phyloP scores from a whole-genome alignment of 306 rosid genomes.

The Ormosia semicastrata region DNA sequence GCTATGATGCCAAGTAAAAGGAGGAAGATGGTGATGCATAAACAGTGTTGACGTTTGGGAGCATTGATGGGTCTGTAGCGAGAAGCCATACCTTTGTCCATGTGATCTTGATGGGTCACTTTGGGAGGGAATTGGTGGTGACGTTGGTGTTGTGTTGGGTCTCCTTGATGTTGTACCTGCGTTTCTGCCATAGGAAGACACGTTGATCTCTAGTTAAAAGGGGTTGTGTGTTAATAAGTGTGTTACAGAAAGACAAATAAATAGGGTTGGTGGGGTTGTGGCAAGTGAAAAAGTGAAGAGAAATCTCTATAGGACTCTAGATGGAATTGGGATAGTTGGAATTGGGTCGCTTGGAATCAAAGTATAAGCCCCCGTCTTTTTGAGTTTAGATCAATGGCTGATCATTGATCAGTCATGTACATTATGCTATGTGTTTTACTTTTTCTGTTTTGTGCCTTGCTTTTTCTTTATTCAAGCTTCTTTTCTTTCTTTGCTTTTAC shows the following conservation, averaged over 20 bases:
- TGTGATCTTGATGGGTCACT: not conserved
- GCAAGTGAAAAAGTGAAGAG: constrained; percentile 26
- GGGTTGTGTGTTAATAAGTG: constrained; percentile 4
- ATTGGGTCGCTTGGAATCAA: constrained; percentile 14
- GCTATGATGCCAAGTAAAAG: constrained; percentile 50
- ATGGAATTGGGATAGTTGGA: constrained; percentile 16
- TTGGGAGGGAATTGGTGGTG: not conserved
- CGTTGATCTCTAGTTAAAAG: not conserved
- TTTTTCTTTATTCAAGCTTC: constrained; percentile 25
- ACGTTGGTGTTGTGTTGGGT: not conserved
- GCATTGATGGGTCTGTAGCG: not conserved
- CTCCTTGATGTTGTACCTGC: not conserved
- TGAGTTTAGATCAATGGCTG: constrained; percentile 5
- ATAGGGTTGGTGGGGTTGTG: not conserved
- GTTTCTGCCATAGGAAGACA: constrained; percentile 32
- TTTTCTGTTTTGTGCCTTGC: constrained; percentile 23
- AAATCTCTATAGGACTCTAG: constrained; percentile 27
- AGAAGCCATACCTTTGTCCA: not conserved
- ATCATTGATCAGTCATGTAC: not conserved
- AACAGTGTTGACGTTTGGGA: constrained; percentile 44
- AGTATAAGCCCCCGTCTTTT: constrained; percentile 2
- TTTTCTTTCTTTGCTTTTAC: constrained; percentile 17
- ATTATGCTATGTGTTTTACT: constrained; percentile 19
- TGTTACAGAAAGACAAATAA: not conserved
- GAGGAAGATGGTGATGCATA: constrained; percentile 57